Base-by-base conservation (phyloP, 208 protist genomes). In the Dictyostelium gargantuum region DNA sequence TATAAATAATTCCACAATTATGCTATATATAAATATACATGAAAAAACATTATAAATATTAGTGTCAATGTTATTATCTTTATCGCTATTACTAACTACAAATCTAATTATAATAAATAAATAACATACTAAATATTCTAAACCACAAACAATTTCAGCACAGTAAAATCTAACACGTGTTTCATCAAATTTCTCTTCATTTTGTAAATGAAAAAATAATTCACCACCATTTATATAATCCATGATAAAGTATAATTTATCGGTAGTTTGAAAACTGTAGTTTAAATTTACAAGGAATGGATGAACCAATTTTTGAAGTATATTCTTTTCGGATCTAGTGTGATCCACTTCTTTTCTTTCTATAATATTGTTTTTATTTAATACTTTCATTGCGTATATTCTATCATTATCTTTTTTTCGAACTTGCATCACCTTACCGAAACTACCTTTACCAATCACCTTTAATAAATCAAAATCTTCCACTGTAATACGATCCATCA, bases 71-170 rank as follows among this genome's bases (percentile, higher is more conserved):
- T n/a, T n/a, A n/a, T n/a, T n/a, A n/a, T n/a, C n/a, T n/a, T n/a
- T n/a, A n/a, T n/a, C n/a, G n/a, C n/a, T n/a, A n/a, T n/a, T n/a
- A n/a, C n/a, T n/a, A n/a, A n/a, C n/a, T n/a, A n/a, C n/a, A n/a
- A n/a, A n/a, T n/a, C n/a, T n/a, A n/a, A n/a, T n/a, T n/a, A n/a
- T n/a, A n/a, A n/a, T n/a, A n/a, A n/a, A n/a, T n/a, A n/a, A n/a
- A n/a, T n/a, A n/a, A n/a, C n/a, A n/a, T n/a, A n/a, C n/a, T 26
- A 70, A 32, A 79, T 97, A 96, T 70, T 97, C 96, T 0, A 98
- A 38, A 26, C 95, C 97, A n/a, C 95, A 72, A 6, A 96, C 93
- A 97, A 99, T 94, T 94, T 98, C 98, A 17, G 97, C 96, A 23
- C 95, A 93, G 73, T 97, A 98, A 80, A 97, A 97, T 11, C 84